Percentiles rank a stretch among this genome's conserved stretches.
Evolutionary conservation across 441 rosid species (phyloP).

Genomic region (Pelargonium cotyledonis): DNA sequence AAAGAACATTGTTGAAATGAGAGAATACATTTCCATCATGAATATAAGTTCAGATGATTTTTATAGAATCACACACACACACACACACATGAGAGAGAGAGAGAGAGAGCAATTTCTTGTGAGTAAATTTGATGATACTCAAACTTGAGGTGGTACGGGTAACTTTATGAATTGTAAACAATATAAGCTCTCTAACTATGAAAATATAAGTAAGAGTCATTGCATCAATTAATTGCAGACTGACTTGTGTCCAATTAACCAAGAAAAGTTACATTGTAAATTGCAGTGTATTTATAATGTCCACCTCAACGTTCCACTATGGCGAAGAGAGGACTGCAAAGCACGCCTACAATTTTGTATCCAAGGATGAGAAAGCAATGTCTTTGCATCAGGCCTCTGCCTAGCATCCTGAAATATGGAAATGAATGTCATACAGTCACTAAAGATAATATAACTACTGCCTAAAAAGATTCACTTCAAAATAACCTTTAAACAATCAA

Average conservation of each 20-base stretch:
- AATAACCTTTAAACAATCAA: conserved; percentile 15
- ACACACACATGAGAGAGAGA: not conserved
- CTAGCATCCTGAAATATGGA: conserved; percentile 72
- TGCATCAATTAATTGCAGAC: not conserved
- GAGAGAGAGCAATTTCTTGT: not conserved
- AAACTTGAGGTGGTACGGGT: not conserved
- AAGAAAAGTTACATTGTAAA: not conserved
- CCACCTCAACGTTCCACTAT: conserved; percentile 72
- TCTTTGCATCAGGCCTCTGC: conserved; percentile 98
- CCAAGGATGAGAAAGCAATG: conserved; percentile 97
- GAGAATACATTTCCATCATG: not conserved
- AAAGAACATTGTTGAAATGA: not conserved
- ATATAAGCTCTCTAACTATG: conserved; percentile 2
- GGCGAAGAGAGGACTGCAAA: conserved; percentile 78
- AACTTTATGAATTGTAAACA: not conserved
- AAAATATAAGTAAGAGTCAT: not conserved
- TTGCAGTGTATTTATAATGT: not conserved
- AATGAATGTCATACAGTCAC: conserved; percentile 10
- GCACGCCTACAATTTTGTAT: conserved; percentile 84
- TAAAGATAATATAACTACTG: not conserved
- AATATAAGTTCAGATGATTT: not conserved
- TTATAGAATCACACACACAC: not conserved
- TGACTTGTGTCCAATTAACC: not conserved
- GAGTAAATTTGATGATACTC: not conserved
- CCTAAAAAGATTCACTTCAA: conserved; percentile 23